Conservation (phyloP, 1,284 basidiomycete genomes). For the Heterobasidion parviporum region DNA sequence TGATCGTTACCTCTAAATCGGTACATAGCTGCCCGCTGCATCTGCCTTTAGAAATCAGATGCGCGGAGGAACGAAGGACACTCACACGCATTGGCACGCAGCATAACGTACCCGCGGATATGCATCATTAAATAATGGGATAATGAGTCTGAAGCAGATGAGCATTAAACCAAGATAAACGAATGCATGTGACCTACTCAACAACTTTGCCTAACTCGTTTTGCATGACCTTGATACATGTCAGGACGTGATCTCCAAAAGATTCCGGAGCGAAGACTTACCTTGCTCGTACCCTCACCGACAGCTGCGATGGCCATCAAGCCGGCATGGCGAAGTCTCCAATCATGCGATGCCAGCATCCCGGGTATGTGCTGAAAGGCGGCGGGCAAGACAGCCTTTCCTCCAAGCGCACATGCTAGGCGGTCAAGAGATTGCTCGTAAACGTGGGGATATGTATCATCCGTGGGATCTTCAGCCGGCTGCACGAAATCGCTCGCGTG, state of each 20-base stretch:
- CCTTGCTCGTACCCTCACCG: constrained; percentile 68
- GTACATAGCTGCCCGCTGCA: constrained; percentile 74
- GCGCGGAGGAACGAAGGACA: constrained; percentile 11
- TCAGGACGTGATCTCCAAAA: background rate
- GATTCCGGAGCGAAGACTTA: constrained; percentile 13
- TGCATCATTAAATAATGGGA: constrained; percentile 65
- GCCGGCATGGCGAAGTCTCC: constrained; percentile 74
- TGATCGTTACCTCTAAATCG: constrained; percentile 57
- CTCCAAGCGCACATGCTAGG: constrained; percentile 67
- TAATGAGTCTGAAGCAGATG: constrained; percentile 49
- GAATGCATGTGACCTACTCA: constrained; percentile 33
- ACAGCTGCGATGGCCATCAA: constrained; percentile 76
- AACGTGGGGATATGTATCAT: constrained; percentile 64
- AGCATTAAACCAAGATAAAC: background rate
- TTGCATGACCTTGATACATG: constrained; percentile 50
- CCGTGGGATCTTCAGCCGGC: constrained; percentile 63
- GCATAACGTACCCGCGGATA: constrained; percentile 80
- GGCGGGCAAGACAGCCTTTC: constrained; percentile 60
- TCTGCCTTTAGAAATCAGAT: background rate
- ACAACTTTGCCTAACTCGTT: constrained; percentile 72
- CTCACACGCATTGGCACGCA: constrained; percentile 82
- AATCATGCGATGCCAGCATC: constrained; percentile 73
- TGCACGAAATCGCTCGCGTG: constrained; percentile 16
- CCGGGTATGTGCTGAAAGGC: constrained; percentile 75
- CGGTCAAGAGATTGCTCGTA: constrained; percentile 77